Evolutionary conservation across 2,329 filamentous ascomycete genomes (phyloP).

Genomic region (Fusarium equiseti): DNA sequence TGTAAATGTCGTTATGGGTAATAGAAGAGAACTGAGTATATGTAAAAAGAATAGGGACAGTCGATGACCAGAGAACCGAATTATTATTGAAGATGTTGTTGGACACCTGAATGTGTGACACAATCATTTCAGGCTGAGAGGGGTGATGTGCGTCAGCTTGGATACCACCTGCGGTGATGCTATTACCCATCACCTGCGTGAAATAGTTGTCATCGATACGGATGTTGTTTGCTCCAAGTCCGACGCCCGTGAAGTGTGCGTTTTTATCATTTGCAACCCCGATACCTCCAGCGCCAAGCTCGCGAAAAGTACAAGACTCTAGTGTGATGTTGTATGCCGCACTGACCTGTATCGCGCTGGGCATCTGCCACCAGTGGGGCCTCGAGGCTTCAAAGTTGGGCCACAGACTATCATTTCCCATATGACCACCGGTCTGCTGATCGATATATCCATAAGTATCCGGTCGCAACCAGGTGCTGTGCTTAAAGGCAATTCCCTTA

Average conservation of each 20-base stretch:
- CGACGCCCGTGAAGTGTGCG: neutral
- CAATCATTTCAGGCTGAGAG: neutral
- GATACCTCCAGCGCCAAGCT: slow-evolving; percentile 11
- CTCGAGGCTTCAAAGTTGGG: slow-evolving; percentile 2
- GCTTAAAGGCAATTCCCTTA: neutral
- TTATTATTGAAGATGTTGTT: slow-evolving; percentile 20
- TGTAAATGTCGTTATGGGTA: slow-evolving; percentile 3
- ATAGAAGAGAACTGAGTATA: slow-evolving; percentile 13
- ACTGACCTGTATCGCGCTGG: slow-evolving; percentile 3
- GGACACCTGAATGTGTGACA: neutral
- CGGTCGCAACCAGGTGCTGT: slow-evolving; percentile 3
- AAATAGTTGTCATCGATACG: neutral
- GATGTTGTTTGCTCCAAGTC: neutral
- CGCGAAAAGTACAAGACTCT: neutral
- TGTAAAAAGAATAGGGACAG: slow-evolving; percentile 4
- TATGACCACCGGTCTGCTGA: slow-evolving; percentile 4
- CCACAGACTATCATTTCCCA: slow-evolving; percentile 11
- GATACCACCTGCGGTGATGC: slow-evolving; percentile 6
- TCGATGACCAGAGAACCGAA: slow-evolving; percentile 13
- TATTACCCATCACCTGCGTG: slow-evolving; percentile 12
- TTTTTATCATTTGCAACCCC: slow-evolving; percentile 4
- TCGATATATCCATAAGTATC: slow-evolving; percentile 4
- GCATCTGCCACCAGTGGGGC: slow-evolving; percentile 19
- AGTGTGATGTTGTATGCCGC: slow-evolving; percentile 1
- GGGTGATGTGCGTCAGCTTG: slow-evolving; percentile 16